phyloP scores from a whole-genome alignment of 352 stramenopile species.

The Phytophthora pluvialis region DNA sequence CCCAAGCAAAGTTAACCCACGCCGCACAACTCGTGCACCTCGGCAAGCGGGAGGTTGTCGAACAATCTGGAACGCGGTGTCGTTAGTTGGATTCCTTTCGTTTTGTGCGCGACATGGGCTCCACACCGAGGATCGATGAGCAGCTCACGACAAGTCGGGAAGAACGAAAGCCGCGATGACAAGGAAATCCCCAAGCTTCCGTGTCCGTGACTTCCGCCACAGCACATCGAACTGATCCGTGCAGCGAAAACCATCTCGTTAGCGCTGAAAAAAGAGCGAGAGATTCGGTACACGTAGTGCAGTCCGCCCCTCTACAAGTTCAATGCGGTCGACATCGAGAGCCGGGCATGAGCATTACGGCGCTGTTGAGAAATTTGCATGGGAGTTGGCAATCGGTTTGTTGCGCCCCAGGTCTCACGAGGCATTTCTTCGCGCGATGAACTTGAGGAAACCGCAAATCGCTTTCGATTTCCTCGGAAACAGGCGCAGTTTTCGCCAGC shows the following conservation, averaged over 20 bases:
- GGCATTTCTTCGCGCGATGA: conserved; percentile 24
- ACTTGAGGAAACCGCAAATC: conserved; percentile 30
- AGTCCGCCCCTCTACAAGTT: conserved; percentile 15
- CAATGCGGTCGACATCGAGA: conserved; percentile 13
- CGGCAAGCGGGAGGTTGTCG: conserved; percentile 11
- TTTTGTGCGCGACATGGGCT: conserved; percentile 10
- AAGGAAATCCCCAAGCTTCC: not conserved
- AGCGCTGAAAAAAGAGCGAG: conserved; percentile 24
- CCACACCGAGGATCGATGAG: not conserved
- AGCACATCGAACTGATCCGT: not conserved
- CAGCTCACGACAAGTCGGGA: conserved; percentile 2
- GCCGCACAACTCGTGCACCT: conserved; percentile 12
- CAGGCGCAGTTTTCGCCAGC: conserved; percentile 30
- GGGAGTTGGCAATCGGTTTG: not conserved
- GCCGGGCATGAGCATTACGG: conserved; percentile 13
- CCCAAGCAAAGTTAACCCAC: conserved; percentile 36
- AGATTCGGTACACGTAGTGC: not conserved
- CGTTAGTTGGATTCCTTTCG: conserved; percentile 1
- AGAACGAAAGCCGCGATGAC: not conserved
- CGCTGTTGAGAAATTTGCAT: conserved; percentile 11
- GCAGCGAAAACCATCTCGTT: conserved; percentile 27
- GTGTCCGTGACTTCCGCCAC: not conserved
- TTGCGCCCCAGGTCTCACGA: not conserved
- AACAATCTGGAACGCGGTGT: conserved; percentile 14
- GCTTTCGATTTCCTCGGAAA: conserved; percentile 21